A percentile compares a stretch with the other conserved stretches of the same genome.
phyloP scores from a whole-genome alignment of 192 early-diverging fungal species.

The Backusella psychrophila region DNA sequence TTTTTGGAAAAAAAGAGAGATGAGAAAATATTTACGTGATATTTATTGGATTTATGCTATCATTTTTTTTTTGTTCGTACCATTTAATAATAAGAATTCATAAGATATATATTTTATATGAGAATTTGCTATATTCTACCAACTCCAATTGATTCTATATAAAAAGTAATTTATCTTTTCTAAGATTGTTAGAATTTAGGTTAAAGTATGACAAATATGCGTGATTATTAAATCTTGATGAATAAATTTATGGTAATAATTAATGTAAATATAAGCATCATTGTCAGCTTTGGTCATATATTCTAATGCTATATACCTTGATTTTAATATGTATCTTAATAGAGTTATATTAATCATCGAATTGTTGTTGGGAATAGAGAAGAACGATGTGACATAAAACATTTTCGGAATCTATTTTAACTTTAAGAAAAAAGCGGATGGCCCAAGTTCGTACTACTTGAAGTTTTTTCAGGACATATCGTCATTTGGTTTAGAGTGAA shows the following conservation, averaged over 20 bases:
- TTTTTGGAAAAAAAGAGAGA: not conserved
- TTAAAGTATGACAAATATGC: not conserved
- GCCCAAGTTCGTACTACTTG: not conserved
- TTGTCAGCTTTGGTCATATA: not conserved
- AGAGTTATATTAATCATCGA: not conserved
- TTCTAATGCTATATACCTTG: not conserved
- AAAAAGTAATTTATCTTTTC: not conserved
- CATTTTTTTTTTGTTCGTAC: no score
- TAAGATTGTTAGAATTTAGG: not conserved
- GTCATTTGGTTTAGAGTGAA: not conserved
- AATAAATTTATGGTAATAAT: not conserved
- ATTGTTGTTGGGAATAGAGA: not conserved
- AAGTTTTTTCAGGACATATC: not conserved
- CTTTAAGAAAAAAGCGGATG: not conserved
- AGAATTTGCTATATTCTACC: not conserved
- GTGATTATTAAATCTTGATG: not conserved
- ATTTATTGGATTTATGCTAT: not conserved
- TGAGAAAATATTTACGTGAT: not conserved
- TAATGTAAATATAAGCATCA: not conserved
- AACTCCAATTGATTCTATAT: not conserved
- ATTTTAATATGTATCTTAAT: not conserved
- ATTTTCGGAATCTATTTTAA: not conserved
- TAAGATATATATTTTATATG: not conserved
- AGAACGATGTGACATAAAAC: not conserved
- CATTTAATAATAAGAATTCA: no score